Evolutionary conservation across 805 yeast species (phyloP).

Genomic region (Metschnikowia arizonensis): DNA sequence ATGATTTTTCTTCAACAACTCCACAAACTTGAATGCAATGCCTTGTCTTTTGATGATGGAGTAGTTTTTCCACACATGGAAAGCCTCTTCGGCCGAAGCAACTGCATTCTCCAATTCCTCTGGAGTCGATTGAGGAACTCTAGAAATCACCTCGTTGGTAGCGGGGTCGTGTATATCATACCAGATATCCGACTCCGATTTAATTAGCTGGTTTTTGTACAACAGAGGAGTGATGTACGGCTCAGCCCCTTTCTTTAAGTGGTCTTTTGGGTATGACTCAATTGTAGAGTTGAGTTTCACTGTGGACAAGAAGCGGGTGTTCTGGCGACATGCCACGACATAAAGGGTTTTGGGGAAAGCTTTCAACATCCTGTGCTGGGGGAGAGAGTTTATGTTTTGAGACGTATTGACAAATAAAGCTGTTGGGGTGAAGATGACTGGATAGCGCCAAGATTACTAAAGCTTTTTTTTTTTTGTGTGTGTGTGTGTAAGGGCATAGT

Average conservation of each 20-base stretch:
- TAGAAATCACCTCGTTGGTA: slow-evolving; percentile 59
- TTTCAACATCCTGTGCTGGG: slow-evolving; percentile 15
- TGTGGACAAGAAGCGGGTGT: slow-evolving; percentile 11
- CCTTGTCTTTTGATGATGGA: slow-evolving; percentile 67
- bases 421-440: neutral
- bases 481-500: no score
- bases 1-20: slow-evolving; percentile 59
- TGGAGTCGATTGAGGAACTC: slow-evolving; percentile 69
- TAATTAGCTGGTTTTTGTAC: slow-evolving; percentile 47
- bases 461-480: neutral
- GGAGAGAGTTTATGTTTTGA: neutral
- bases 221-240: slow-evolving; percentile 51
- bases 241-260: slow-evolving; percentile 30
- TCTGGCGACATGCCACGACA: slow-evolving; percentile 6
- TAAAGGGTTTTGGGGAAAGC: slow-evolving; percentile 8
- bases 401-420: neutral
- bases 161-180: slow-evolving; percentile 74
- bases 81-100: slow-evolving; percentile 60
- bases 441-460: no score
- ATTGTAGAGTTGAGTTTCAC: slow-evolving; percentile 28
- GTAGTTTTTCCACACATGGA: slow-evolving; percentile 51
- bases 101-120: slow-evolving; percentile 64
- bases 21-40: slow-evolving; percentile 63
- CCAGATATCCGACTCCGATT: slow-evolving; percentile 50
- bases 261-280: slow-evolving; percentile 39